Percentiles rank a stretch among this genome's conserved stretches.
These are phyloP conservation scores for Metschnikowia matae DNA, from an alignment of 805 yeast genomes.

Conservation along the genomic window DNA sequence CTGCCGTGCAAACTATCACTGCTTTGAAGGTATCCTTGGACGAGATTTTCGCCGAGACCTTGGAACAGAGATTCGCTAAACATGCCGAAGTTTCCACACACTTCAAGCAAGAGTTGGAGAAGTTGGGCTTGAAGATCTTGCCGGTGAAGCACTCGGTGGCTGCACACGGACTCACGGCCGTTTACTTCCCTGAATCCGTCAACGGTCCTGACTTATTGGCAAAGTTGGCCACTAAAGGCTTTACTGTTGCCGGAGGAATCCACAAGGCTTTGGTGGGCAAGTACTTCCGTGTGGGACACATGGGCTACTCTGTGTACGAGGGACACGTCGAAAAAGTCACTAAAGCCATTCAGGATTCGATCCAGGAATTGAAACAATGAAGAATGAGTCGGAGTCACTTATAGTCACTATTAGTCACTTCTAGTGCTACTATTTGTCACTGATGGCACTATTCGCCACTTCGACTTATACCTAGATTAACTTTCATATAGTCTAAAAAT, in stretches of 20 bases:
- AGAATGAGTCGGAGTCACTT: slow-evolving; percentile 5
- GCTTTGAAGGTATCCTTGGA: slow-evolving; percentile 74
- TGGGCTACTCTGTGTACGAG: slow-evolving; percentile 71
- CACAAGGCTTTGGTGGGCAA: slow-evolving; percentile 74
- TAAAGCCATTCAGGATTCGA: slow-evolving; percentile 30
- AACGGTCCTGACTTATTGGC: slow-evolving; percentile 64
- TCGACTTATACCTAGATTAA: background rate
- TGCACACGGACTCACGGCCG: slow-evolving; percentile 87
- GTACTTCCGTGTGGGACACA: slow-evolving; percentile 93
- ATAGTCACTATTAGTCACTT: background rate
- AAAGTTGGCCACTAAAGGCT: slow-evolving; percentile 57
- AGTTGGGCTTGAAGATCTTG: slow-evolving; percentile 65
- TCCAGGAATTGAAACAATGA: slow-evolving; percentile 13
- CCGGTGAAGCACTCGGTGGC: slow-evolving; percentile 55
- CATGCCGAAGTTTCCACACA: slow-evolving; percentile 60
- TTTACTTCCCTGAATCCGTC: slow-evolving; percentile 73
- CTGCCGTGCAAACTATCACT: slow-evolving; percentile 83
- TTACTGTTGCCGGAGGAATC: slow-evolving; percentile 85
- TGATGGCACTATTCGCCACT: background rate
- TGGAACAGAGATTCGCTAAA: slow-evolving; percentile 58
- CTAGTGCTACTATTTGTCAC: background rate
- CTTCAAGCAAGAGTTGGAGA: slow-evolving; percentile 57
- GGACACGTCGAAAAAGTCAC: slow-evolving; percentile 37
- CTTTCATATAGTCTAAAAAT: background rate
- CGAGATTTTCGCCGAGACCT: slow-evolving; percentile 55